Percentiles rank a stretch among this genome's conserved stretches.
Conservation (phyloP, 1,284 basidiomycete species). For the Chondrostereum purpureum region DNA sequence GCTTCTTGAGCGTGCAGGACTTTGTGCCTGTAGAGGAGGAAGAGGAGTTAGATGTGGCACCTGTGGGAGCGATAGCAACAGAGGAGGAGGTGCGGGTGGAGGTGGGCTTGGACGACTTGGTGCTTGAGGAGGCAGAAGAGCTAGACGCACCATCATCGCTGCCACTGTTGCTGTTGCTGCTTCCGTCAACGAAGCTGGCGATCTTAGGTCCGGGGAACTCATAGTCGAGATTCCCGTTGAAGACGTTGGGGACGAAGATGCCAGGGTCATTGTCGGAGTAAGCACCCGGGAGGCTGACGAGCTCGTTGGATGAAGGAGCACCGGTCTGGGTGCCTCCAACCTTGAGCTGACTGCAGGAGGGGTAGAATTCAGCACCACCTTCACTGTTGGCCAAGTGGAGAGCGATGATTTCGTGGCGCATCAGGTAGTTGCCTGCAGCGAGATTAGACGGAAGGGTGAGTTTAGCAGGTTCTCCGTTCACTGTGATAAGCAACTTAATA, state of each 20-base stretch:
- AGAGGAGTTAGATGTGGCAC: no score
- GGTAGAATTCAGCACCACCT: conserved; percentile 55
- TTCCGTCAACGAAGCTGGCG: conserved; percentile 33
- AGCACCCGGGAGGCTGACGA: conserved; percentile 44
- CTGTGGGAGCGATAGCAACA: no score
- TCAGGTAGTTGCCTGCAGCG: conserved; percentile 42
- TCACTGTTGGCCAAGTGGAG: conserved; percentile 36
- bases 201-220: conserved; percentile 46
- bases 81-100: no score
- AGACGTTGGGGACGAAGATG: conserved; percentile 32
- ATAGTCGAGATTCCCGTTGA: conserved; percentile 31
- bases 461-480: conserved; percentile 19
- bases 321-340: conserved; percentile 39
- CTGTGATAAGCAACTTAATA: conserved; percentile 4
- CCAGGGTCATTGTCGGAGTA: conserved; percentile 45
- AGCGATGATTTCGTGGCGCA: conserved; percentile 51
- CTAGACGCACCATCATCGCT: no score
- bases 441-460: conserved; percentile 41
- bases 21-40: no score
- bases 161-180: conserved; percentile 12
- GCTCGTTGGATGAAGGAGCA: conserved; percentile 23
- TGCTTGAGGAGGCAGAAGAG: no score
- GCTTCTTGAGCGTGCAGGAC: no score
- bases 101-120: no score
- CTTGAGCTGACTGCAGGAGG: conserved; percentile 44